Evolutionary conservation across 495 filamentous ascomycete genomes (phyloP).

Genomic region (Xylaria palmicola): DNA sequence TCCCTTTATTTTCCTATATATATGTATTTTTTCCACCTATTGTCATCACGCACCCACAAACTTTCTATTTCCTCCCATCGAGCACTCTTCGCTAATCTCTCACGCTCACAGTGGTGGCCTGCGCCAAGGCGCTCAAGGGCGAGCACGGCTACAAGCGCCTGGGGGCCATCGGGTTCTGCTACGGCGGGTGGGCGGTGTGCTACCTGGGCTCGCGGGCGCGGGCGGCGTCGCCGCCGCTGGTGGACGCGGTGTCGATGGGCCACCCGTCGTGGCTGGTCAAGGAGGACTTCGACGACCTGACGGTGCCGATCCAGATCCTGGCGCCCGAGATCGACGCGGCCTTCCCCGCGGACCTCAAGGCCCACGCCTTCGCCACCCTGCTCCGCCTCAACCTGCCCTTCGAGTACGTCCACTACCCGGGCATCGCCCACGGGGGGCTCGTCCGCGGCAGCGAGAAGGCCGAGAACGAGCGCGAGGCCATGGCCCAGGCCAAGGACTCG

Average conservation of each 20-base stretch:
- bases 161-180: slow-evolving; percentile 62
- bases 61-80: too few species aligned
- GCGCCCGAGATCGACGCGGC: slow-evolving; percentile 54
- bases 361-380: slow-evolving; percentile 41
- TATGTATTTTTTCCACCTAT: too few species aligned
- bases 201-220: slow-evolving; percentile 40
- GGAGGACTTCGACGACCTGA: slow-evolving; percentile 51
- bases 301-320: slow-evolving; percentile 56
- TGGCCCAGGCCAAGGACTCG: slow-evolving; percentile 48
- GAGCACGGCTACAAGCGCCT: slow-evolving; percentile 39
- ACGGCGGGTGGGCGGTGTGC: slow-evolving; percentile 58
- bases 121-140: slow-evolving; percentile 43
- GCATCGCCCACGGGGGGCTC: slow-evolving; percentile 51
- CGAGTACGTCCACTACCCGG: slow-evolving; percentile 59
- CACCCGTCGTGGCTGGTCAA: slow-evolving; percentile 53
- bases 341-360: slow-evolving; percentile 55
- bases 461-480: slow-evolving; percentile 42
- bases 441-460: slow-evolving; percentile 44
- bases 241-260: slow-evolving; percentile 55
- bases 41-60: too few species aligned
- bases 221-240: slow-evolving; percentile 39
- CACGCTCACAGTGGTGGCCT: slow-evolving; percentile 42
- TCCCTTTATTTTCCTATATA: too few species aligned
- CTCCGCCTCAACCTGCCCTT: slow-evolving; percentile 45
- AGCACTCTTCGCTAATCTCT: too few species aligned